These are phyloP conservation scores for Huntiella savannae DNA, from an alignment of 2,329 filamentous ascomycete species.

Conservation along the genomic window DNA sequence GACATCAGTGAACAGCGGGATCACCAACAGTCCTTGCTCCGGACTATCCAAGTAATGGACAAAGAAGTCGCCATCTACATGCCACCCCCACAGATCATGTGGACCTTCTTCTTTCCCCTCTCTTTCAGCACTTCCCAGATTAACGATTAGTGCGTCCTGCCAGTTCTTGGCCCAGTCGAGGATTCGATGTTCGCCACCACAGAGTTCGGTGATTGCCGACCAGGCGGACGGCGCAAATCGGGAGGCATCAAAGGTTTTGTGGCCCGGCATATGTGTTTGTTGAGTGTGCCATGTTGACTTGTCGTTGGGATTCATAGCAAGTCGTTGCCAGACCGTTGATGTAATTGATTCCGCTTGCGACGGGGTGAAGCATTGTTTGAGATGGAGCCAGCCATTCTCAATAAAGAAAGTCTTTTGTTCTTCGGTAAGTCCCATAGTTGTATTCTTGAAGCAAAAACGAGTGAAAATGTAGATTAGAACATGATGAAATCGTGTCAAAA, in stretches of 20 bases:
- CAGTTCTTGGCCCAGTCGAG: slow-evolving; percentile 31
- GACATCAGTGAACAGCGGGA: slow-evolving; percentile 48
- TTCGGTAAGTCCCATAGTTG: slow-evolving; percentile 16
- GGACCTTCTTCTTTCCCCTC: slow-evolving; percentile 31
- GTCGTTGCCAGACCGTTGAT: slow-evolving; percentile 38
- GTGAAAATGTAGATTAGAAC: no score
- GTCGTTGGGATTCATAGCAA: slow-evolving; percentile 45
- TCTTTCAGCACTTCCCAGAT: slow-evolving; percentile 37
- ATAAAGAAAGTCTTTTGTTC: slow-evolving; percentile 25
- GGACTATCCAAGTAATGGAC: slow-evolving; percentile 52
- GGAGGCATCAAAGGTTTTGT: slow-evolving; percentile 32
- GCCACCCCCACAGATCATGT: slow-evolving; percentile 38
- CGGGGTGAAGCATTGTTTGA: slow-evolving; percentile 20
- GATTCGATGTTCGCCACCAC: slow-evolving; percentile 41
- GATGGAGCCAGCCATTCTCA: slow-evolving; percentile 21
- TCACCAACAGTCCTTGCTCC: slow-evolving; percentile 50
- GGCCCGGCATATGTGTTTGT: slow-evolving; percentile 44
- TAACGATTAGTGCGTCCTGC: slow-evolving; percentile 51
- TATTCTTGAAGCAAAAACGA: not conserved
- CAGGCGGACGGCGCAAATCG: slow-evolving; percentile 46
- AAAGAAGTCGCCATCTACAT: slow-evolving; percentile 56
- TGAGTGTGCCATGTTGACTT: slow-evolving; percentile 44
- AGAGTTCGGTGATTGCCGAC: slow-evolving; percentile 45
- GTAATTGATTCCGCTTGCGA: slow-evolving; percentile 20
- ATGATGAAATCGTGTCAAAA: no score